These are phyloP conservation scores for Populus hybrid DNA, from an alignment of 441 rosid genomes.

Conservation along the genomic window DNA sequence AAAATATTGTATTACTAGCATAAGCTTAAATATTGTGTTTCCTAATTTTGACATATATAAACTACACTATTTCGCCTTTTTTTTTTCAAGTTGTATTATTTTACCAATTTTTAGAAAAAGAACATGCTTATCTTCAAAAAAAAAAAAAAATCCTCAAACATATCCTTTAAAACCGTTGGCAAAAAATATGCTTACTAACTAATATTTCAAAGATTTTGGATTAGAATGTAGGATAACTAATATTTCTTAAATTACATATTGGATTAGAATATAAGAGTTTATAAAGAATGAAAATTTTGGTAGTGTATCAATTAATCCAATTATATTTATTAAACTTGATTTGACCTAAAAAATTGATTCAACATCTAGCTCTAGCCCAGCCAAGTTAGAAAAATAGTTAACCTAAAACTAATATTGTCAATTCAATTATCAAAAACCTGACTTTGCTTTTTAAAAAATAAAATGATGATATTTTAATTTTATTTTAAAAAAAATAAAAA, in stretches of 20 bases:
- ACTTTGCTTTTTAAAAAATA: no score
- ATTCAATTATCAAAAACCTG: no score
- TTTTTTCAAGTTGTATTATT: no score
- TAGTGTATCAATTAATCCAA: background rate
- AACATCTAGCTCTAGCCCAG: background rate
- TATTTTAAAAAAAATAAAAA: no score
- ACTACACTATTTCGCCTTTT: background rate
- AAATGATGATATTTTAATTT: no score
- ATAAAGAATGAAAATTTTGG: no score
- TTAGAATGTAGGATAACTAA: background rate
- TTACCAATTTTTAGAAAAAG: no score
- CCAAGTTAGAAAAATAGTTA: background rate
- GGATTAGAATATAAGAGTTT: background rate
- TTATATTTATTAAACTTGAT: no score
- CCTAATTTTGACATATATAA: background rate
- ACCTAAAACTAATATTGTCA: no score
- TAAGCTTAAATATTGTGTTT: background rate
- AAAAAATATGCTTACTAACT: background rate
- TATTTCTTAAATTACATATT: no score
- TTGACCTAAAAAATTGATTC: rapidly evolving
- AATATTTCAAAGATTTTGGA: background rate
- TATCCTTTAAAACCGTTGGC: background rate
- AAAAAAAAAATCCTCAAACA: background rate
- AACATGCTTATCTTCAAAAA: background rate
- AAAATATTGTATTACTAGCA: no score